Base-by-base conservation (phyloP, 176 grass and related monocot genomes). In the Neostapfia colusana region DNA sequence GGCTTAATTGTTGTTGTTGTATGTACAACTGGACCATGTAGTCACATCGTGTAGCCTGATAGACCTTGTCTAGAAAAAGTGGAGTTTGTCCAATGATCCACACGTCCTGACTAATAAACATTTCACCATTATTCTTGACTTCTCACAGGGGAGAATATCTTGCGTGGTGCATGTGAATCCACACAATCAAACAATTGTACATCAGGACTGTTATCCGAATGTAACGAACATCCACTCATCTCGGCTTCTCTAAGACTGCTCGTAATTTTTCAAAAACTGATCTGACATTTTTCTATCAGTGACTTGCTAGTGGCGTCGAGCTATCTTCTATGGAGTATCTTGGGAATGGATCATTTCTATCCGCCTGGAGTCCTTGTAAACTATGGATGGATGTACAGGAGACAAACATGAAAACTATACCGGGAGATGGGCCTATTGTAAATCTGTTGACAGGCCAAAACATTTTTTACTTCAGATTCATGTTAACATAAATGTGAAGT, bases 121-220 rank as follows among this genome's bases (percentile, higher is more conserved):
- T 80, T 25, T 37, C 38, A 34, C 76, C 28, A 54, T 44, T 84
- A 6, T 69, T 63, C 14, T 78, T 66, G 61, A n/a, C 62, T 65
- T 78, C 7, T 66, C 81, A 8, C 85, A 87, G 89, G 89, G 89
- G 55, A 81, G 37, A 26, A 64, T 91, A 84, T 81, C 85, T 5
- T 91, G 89, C 15, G 77, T 81, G 28, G 36, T 87, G 67, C 72
- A 78, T 74, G 73, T 87, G 67, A 91, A 87, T 27, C 85, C 89
- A 57, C 77, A 78, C 40, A 48, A 87, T 66, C 44, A 87, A 83
- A 87, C 85, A 28, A 87, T 91, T 1, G 35, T 87, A 57, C 76
- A 78, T 63, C 89, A 91, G 41, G 89, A 91, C 78, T 91, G 89
- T 77, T 91, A 87, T 74, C 89, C 85, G 0, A 78, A 73, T 77